Conservation (phyloP, 768 basidiomycete genomes). For the Pleurotus salmoneostramineus region DNA sequence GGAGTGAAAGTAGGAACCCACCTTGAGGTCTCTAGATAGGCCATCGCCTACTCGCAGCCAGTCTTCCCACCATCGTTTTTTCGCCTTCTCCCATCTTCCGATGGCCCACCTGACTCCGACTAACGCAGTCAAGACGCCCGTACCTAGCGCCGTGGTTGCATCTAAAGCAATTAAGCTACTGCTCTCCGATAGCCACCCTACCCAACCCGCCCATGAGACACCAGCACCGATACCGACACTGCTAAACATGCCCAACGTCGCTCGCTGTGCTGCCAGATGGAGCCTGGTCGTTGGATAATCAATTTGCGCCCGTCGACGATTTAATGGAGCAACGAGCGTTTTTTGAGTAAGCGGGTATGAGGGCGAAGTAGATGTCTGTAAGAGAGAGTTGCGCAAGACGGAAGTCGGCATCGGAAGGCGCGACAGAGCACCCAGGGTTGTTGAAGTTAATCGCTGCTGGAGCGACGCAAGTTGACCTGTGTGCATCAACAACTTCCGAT, state of each 20-base stretch:
- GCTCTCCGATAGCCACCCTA: constrained; percentile 40
- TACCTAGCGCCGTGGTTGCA: constrained; percentile 53
- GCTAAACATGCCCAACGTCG: constrained; percentile 45
- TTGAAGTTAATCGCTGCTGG: constrained; percentile 38
- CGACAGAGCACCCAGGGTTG: constrained; percentile 35
- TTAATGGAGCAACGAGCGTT: constrained; percentile 48
- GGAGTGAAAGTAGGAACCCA: constrained; percentile 20
- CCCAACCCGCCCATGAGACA: constrained; percentile 60
- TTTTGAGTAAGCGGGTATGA: constrained; percentile 37
- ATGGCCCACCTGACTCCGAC: constrained; percentile 58
- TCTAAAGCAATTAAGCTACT: constrained; percentile 41
- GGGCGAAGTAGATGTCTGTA: constrained; percentile 47
- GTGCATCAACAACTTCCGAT: constrained; percentile 56
- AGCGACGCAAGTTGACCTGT: constrained; percentile 52
- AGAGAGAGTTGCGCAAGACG: constrained; percentile 54
- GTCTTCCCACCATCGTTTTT: constrained; percentile 65
- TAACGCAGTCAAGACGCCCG: constrained; percentile 49
- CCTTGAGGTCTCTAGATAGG: constrained; percentile 61
- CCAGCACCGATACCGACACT: constrained; percentile 46
- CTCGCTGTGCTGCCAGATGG: constrained; percentile 61
- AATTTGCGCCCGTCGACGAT: constrained; percentile 50
- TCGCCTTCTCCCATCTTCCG: constrained; percentile 65
- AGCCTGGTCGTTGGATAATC: constrained; percentile 52
- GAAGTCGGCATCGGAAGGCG: constrained; percentile 45
- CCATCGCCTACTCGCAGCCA: constrained; percentile 60